A percentile compares a stretch with the other conserved stretches of the same genome.
Evolutionary conservation across 768 basidiomycete genomes (phyloP).

Genomic region (Amanita phalloides): DNA sequence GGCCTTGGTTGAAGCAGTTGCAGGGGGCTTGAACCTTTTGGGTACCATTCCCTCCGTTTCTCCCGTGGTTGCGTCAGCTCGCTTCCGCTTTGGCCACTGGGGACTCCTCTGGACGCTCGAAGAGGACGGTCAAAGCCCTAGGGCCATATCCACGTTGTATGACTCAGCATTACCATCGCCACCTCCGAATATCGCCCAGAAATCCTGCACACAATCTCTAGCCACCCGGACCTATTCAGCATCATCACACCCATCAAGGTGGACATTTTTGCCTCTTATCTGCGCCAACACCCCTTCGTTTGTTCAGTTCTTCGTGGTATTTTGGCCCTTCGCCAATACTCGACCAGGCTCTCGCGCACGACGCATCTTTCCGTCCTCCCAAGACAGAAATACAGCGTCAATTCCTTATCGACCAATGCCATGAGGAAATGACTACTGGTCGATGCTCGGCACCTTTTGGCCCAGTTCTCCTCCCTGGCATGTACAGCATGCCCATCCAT

Average conservation of each 20-base stretch:
- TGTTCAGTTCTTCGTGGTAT: conserved; percentile 13
- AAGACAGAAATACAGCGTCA: conserved; percentile 4
- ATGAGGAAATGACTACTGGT: conserved; percentile 10
- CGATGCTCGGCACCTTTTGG: conserved; percentile 19
- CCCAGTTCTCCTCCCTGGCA: conserved; percentile 22
- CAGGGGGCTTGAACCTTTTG: not conserved
- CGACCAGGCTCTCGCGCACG: conserved; percentile 7
- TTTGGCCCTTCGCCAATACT: conserved; percentile 32
- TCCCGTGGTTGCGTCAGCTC: no score
- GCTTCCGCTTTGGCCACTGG: not conserved
- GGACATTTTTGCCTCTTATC: no score
- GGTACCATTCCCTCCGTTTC: not conserved
- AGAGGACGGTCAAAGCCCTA: no score
- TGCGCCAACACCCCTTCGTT: no score
- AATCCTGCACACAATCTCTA: no score
- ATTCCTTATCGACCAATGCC: conserved; percentile 15
- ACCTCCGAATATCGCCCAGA: no score
- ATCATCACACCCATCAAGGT: no score
- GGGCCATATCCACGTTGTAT: no score
- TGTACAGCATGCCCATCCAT: conserved; percentile 21
- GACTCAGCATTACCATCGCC: no score
- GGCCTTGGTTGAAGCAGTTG: not conserved
- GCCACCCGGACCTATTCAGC: no score
- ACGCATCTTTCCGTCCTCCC: conserved; percentile 9
- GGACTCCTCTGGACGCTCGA: no score